Percentiles rank a stretch among this genome's conserved stretches.
Evolutionary conservation across 495 filamentous ascomycete genomes (phyloP).

Genomic region (Bombardia bombarda): DNA sequence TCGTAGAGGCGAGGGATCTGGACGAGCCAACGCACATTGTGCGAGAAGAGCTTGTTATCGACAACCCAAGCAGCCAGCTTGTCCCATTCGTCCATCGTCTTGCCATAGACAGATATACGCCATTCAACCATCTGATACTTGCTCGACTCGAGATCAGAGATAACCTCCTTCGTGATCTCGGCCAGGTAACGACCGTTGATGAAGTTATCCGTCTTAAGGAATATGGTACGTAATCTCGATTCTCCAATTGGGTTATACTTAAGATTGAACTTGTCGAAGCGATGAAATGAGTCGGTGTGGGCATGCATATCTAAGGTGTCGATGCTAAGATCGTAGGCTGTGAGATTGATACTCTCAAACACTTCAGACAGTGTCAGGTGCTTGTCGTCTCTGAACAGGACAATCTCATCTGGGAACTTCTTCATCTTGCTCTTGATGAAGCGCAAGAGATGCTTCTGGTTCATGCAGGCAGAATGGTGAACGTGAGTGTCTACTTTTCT

Average conservation of each 20-base stretch:
- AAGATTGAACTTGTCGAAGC: constrained; percentile 98
- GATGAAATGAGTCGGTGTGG: constrained; percentile 95
- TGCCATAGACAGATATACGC: constrained; percentile 94
- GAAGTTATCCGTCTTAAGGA: constrained; percentile 96
- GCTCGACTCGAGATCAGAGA: constrained; percentile 94
- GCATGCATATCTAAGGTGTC: constrained; percentile 99
- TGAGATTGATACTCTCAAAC: constrained; percentile 94
- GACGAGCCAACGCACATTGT: constrained; percentile 95
- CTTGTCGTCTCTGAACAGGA: constrained; percentile 88
- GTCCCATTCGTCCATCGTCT: constrained; percentile 90
- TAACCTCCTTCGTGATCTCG: constrained; percentile 96
- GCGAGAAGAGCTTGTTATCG: constrained; percentile 95
- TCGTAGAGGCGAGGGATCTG: constrained; percentile 93
- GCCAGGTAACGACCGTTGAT: constrained; percentile 93
- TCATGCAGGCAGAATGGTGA: constrained; percentile 99
- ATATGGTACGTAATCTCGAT: constrained; percentile 89
- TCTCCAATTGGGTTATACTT: constrained; percentile 98
- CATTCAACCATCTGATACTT: constrained; percentile 99
- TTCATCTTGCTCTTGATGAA: constrained; percentile 99
- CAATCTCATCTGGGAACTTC: constrained; percentile 88
- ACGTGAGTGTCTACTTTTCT: constrained; percentile 98
- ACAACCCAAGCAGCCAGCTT: constrained; percentile 98
- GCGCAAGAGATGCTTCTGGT: constrained; percentile 93
- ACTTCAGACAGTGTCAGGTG: constrained; percentile 86
- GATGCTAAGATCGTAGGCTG: constrained; percentile 95